Evolutionary conservation across 306 rosid species (phyloP).

Genomic region (Trifolium repens): DNA sequence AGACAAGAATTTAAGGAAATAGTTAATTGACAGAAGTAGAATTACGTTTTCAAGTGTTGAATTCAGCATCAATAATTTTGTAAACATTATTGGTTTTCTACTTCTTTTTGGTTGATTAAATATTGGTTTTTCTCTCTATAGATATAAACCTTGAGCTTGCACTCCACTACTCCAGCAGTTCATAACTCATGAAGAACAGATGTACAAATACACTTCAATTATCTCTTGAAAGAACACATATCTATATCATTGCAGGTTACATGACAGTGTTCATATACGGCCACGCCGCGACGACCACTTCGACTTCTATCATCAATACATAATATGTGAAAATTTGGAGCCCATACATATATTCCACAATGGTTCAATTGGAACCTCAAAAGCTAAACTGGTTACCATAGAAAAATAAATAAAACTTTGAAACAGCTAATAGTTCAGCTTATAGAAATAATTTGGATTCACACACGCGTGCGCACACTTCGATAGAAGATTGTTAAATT

Average conservation of each 20-base stretch:
- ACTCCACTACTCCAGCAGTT: too few relatives aligned
- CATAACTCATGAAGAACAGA: conserved; percentile 18
- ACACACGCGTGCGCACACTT: too few relatives aligned
- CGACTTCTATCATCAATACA: conserved; percentile 61
- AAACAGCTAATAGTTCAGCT: conserved; percentile 37
- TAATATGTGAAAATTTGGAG: conserved; percentile 48
- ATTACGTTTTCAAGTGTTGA: too few relatives aligned
- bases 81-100: too few relatives aligned
- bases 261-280: not conserved
- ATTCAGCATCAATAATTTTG: too few relatives aligned
- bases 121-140: conserved; percentile 78
- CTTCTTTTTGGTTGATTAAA: conserved; percentile 66
- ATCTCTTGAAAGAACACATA: too few relatives aligned
- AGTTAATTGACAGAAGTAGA: too few relatives aligned
- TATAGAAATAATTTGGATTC: too few relatives aligned
- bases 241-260: too few relatives aligned
- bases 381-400: conserved; percentile 58
- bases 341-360: conserved; percentile 23
- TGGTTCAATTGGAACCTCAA: conserved; percentile 41
- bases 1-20: too few relatives aligned
- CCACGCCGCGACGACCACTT: conserved; percentile 62
- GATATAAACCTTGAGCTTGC: conserved; percentile 48
- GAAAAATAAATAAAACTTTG: conserved; percentile 50
- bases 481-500: too few relatives aligned
- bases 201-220: conserved; percentile 15